Conservation (phyloP, 2,329 filamentous ascomycete genomes). For the Talaromyces verruculosus region DNA sequence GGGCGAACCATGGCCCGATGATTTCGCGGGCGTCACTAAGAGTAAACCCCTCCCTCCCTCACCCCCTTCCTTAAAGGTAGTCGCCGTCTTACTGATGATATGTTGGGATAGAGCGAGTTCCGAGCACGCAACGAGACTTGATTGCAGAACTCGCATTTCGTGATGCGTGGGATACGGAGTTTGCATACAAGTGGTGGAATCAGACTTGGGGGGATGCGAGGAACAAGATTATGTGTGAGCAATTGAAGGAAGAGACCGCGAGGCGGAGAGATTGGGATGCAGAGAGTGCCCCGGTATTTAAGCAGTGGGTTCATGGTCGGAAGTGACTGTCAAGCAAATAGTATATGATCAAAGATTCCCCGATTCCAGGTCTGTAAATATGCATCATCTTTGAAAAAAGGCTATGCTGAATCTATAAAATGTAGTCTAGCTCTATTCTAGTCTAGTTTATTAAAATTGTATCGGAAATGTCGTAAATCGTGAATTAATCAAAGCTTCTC, state of each 20-base stretch:
- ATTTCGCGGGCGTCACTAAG: conserved; percentile 7
- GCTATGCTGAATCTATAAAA: neutral
- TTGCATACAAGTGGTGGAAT: conserved; percentile 10
- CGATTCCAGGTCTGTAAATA: neutral
- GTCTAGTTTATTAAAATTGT: neutral
- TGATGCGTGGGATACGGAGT: conserved; percentile 18
- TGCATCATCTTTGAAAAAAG: neutral
- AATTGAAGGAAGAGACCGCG: conserved; percentile 5
- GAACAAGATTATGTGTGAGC: conserved; percentile 1
- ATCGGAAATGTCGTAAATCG: conserved; percentile 8
- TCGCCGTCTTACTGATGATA: conserved; percentile 4
- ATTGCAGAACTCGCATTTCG: conserved; percentile 2
- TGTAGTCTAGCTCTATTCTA: conserved; percentile 4
- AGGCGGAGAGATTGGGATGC: conserved; percentile 16
- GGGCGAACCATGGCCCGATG: neutral
- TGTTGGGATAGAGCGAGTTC: neutral
- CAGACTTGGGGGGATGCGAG: no score
- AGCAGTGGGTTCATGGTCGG: neutral
- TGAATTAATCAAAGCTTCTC: conserved; percentile 32
- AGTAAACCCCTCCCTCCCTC: neutral
- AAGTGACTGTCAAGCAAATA: neutral
- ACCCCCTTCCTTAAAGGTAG: neutral
- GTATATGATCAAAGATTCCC: neutral
- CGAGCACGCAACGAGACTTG: neutral
- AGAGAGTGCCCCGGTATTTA: neutral